Evolutionary conservation across 2,329 filamentous ascomycete species (phyloP), one percentile per base, ranked within the genome.

Genomic region (Aspergillus cejpii): DNA sequence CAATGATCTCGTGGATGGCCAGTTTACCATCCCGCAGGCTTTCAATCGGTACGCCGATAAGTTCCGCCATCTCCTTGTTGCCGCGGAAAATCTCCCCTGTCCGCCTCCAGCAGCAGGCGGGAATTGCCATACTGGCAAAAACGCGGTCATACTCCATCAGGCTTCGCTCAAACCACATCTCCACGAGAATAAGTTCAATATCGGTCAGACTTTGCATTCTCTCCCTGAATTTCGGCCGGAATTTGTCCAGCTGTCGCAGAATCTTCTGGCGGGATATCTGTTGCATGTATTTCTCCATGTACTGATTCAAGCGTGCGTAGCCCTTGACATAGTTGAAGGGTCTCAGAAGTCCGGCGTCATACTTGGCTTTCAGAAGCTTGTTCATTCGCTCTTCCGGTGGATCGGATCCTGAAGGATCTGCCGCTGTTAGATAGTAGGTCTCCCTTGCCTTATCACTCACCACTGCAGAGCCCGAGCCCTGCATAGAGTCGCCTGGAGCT

Each of bases 271-370:
- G 89, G 15, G 87, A 92, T 12, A 79, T 74, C 19, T 85, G 79
- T 42, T 87, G 82, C 63, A 97, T 84, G 62, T 97, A 84, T 47
- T 83, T 81, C 60, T 96, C 89, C 76, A 98, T 90, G 65, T 96
- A 98, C 51, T 84, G 82, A 51, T 89, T 87, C 38, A 98, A 74
- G 24, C 89, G 80, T 8, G 88, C 85, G 66, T 98, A 98, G 10
- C 92, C 92, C 61, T 94, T 94, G 57, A 97, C 87, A 66, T 98
- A 98, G 71, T 97, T 97, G 76, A 98, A 98, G 1, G 92, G 92
- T 62, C 90, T 92, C 47, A 98, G 74, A 60, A 98, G 76, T 1
- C 92, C 92, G 1, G 92, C 92, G 55, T 97, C 90, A 68, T 95
- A 94, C 68, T 98, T 98, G 51, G 92, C 92, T 64, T 85, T 87